A percentile compares a stretch with the other conserved stretches of the same genome.
phyloP scores from a whole-genome alignment of 73 alveolate species.

The Paramecium caudatum region DNA sequence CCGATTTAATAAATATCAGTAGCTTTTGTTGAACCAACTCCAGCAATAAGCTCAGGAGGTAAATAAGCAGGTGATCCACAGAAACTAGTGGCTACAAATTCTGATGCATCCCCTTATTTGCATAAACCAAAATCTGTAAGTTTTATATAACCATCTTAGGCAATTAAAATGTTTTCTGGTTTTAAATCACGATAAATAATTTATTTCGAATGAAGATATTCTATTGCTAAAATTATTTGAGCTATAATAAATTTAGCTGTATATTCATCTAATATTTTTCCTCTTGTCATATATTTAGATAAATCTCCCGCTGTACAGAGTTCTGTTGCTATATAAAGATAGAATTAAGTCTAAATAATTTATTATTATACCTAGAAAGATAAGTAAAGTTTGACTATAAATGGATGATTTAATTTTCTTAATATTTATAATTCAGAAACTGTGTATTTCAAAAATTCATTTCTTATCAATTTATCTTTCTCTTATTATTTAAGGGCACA shows the following conservation, averaged over 20 bases:
- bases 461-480: background rate
- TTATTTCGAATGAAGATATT: slow-evolving; percentile 84
- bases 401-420: slow-evolving; percentile 4
- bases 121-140: slow-evolving; percentile 92
- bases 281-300: slow-evolving; percentile 70
- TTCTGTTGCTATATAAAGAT: slow-evolving; percentile 81
- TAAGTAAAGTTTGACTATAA: background rate
- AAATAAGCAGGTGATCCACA: slow-evolving; percentile 94
- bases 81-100: slow-evolving; percentile 81
- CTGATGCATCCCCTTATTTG: slow-evolving; percentile 82
- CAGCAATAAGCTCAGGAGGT: slow-evolving; percentile 87
- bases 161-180: slow-evolving; percentile 85
- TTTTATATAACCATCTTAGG: slow-evolving; percentile 80
- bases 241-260: slow-evolving; percentile 80
- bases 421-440: slow-evolving; percentile 36
- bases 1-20: slow-evolving; percentile 91
- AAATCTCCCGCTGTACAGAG: slow-evolving; percentile 87
- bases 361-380: slow-evolving; percentile 14
- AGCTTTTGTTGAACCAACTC: slow-evolving; percentile 85
- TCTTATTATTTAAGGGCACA: slow-evolving; percentile 62
- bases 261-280: slow-evolving; percentile 74
- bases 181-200: slow-evolving; percentile 86
- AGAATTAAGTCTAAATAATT: slow-evolving; percentile 42
- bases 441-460: background rate
- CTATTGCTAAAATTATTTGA: slow-evolving; percentile 81